Evolutionary conservation across 1,284 basidiomycete species (phyloP).

Genomic region (Ganoderma leucocontextum): DNA sequence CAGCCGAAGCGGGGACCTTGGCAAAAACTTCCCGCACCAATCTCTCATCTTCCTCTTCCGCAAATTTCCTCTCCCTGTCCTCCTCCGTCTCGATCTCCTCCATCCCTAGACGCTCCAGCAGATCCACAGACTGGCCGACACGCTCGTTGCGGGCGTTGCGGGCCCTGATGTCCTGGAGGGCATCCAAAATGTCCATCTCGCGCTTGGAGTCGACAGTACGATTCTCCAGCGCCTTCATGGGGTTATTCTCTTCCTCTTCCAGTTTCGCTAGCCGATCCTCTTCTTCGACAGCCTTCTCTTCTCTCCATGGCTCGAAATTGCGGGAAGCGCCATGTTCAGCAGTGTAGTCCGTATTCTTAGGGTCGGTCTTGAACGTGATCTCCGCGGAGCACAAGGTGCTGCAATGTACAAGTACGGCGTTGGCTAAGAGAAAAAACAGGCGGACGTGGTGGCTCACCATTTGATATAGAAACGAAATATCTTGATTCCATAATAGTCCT

Average conservation of each 20-base stretch:
- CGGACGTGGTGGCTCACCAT: slow-evolving; percentile 57
- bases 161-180: slow-evolving; percentile 92
- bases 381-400: slow-evolving; percentile 95
- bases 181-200: slow-evolving; percentile 99
- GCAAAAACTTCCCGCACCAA: slow-evolving; percentile 89
- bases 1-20: slow-evolving; percentile 62
- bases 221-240: slow-evolving; percentile 96
- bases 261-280: slow-evolving; percentile 81
- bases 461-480: slow-evolving; percentile 90
- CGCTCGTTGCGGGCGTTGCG: slow-evolving; percentile 93
- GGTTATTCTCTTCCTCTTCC: slow-evolving; percentile 92
- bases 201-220: slow-evolving; percentile 91
- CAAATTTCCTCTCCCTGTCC: slow-evolving; percentile 65
- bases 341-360: slow-evolving; percentile 94
- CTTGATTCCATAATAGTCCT: slow-evolving; percentile 98
- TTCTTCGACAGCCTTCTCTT: slow-evolving; percentile 76
- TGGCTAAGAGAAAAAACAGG: not conserved
- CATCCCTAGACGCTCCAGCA: slow-evolving; percentile 62
- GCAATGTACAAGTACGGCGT: not conserved
- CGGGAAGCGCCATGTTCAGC: slow-evolving; percentile 94
- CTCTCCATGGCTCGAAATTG: slow-evolving; percentile 94
- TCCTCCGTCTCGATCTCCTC: slow-evolving; percentile 78
- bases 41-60: slow-evolving; percentile 93
- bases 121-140: slow-evolving; percentile 70
- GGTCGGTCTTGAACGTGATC: slow-evolving; percentile 99